Evolutionary conservation across 2,329 filamentous ascomycete species (phyloP).

Genomic region (Diaporthe ampelina): DNA sequence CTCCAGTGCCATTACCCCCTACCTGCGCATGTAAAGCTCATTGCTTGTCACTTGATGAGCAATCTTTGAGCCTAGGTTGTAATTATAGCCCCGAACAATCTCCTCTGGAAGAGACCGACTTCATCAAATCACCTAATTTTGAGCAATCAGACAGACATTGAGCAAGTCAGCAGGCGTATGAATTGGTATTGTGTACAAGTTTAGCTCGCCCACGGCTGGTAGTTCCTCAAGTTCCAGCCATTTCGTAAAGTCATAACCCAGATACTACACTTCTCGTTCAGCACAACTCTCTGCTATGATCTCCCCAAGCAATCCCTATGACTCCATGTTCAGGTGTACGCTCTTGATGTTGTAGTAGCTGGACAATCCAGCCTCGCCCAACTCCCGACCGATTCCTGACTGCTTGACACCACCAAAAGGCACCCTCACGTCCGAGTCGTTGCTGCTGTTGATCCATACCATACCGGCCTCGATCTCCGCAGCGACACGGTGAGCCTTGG

Average conservation of each 20-base stretch:
- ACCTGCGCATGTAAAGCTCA: too few species aligned
- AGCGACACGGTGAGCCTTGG: slow-evolving; percentile 58
- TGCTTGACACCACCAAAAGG: slow-evolving; percentile 60
- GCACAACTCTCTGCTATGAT: neutral
- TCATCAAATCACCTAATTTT: neutral
- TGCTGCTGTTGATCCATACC: slow-evolving; percentile 63
- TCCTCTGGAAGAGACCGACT: neutral
- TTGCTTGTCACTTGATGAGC: neutral
- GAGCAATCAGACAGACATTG: neutral
- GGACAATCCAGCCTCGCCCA: slow-evolving; percentile 53
- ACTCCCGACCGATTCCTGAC: slow-evolving; percentile 54
- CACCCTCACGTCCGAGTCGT: slow-evolving; percentile 65
- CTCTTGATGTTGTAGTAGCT: slow-evolving; percentile 55
- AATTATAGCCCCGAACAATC: neutral
- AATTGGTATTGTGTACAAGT: slow-evolving; percentile 18
- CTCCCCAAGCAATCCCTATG: slow-evolving; percentile 19
- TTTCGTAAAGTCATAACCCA: neutral
- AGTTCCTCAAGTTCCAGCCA: neutral
- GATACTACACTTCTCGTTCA: neutral
- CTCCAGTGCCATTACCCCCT: neutral
- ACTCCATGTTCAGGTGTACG: slow-evolving; percentile 54
- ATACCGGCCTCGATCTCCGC: slow-evolving; percentile 70
- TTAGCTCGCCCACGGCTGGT: neutral
- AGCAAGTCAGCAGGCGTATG: neutral
- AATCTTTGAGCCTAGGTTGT: neutral